Conservation (phyloP, 108 stramenopile species). For the Aurantiochytrium sp. region DNA sequence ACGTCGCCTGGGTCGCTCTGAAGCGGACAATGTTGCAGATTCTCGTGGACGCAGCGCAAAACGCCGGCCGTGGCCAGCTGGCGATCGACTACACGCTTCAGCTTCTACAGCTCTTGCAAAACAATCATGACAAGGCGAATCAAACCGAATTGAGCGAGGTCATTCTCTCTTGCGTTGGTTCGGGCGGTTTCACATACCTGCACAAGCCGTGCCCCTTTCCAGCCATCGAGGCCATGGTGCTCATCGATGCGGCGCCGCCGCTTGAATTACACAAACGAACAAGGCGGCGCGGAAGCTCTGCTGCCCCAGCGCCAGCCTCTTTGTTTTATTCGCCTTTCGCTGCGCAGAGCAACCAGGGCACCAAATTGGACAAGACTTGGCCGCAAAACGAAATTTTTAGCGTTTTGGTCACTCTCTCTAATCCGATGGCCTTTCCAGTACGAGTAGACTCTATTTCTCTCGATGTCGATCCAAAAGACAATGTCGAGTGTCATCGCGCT, state of each 20-base stretch:
- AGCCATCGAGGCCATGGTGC: neutral
- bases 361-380: neutral
- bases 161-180: neutral
- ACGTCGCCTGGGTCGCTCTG: neutral
- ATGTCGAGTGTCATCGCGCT: conserved; percentile 1
- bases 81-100: conserved; percentile 8
- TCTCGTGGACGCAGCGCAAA: neutral
- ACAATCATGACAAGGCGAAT: neutral
- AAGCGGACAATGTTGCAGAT: neutral
- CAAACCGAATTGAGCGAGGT: neutral
- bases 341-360: neutral
- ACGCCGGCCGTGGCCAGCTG: neutral
- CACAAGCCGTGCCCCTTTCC: neutral
- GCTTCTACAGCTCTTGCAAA: neutral
- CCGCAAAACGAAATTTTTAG: neutral
- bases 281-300: neutral
- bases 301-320: neutral
- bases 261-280: neutral
- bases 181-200: neutral
- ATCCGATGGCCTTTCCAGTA: neutral
- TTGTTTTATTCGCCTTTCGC: neutral
- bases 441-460: neutral
- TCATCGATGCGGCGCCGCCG: neutral
- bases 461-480: neutral
- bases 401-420: neutral